Percentiles rank a stretch among this genome's conserved stretches.
Conservation (phyloP, 1,139 yeast genomes). For the Pichia sp. region DNA sequence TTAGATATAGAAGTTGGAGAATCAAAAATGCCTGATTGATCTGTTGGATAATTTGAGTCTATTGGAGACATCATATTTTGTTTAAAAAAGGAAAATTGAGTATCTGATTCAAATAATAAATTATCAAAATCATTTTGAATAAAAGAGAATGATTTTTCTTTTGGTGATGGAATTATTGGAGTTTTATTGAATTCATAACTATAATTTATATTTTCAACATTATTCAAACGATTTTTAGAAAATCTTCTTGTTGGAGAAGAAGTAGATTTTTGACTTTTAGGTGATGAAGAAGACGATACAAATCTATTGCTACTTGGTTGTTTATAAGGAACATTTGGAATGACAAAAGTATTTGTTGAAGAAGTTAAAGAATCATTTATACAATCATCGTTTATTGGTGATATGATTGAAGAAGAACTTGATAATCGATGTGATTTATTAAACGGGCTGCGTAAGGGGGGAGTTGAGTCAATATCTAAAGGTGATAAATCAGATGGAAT, state of each 20-base stretch:
- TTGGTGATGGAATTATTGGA: slow-evolving; percentile 4
- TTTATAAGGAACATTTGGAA: background rate
- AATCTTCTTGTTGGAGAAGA: slow-evolving; percentile 4
- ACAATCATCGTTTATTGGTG: background rate
- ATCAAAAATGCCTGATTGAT: slow-evolving; percentile 4
- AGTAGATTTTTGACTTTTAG: background rate
- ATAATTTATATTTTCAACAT: slow-evolving; percentile 10
- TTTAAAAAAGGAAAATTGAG: slow-evolving; percentile 6
- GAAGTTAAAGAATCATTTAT: background rate
- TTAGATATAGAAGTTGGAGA: slow-evolving; percentile 10
- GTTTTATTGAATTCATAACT: background rate
- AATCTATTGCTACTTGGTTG: background rate
- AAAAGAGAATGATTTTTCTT: background rate
- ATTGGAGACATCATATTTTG: slow-evolving; percentile 13
- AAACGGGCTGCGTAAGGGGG: background rate
- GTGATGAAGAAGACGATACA: background rate
- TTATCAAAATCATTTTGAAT: background rate
- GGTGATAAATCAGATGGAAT: background rate
- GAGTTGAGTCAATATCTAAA: too few species aligned
- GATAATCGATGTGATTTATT: background rate
- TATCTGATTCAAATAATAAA: slow-evolving; percentile 2
- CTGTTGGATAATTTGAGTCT: background rate
- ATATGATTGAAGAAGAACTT: background rate
- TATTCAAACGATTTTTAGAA: slow-evolving; percentile 8
- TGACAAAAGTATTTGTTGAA: background rate